Evolutionary conservation across 352 stramenopile species (phyloP), one percentile per base, ranked within the genome.

Genomic region (Blastocystis hominis): DNA sequence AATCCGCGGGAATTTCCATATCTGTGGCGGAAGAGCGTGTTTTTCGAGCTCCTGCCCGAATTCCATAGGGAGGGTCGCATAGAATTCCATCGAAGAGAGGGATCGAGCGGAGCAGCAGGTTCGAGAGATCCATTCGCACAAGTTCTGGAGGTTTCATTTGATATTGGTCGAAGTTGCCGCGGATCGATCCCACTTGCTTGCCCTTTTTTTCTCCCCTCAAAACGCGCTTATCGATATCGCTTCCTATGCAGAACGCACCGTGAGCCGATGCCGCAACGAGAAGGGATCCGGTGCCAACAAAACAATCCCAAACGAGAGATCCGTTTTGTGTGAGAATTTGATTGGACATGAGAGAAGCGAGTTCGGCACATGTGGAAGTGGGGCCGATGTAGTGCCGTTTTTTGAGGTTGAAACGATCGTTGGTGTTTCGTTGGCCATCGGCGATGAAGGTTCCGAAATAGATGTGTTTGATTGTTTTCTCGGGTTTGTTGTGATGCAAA

Each of bases 201-300:
- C n/a, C 72, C 86, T 30, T 90, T 78, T 92, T 92, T 88, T 94
- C 96, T 56, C 95, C 96, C 69, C 95, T 90, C 1, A 98, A 90
- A 59, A 98, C 93, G n/a, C 95, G 93, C 46, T 94, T 94, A 89
- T 98, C 96, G 90, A 98, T 98, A 89, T 98, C 96, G 13, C 94
- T 97, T 46, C 96, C 96, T 50, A 97, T 92, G 89, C 94, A 97
- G 87, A 64, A 42, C 7, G 92, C 95, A 42, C 96, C 95, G 47
- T 96, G 92, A 15, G 95, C 92, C 68, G 93, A 93, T 66, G 94
- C 97, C 7, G 95, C 93, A 44, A 98, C 93, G 34, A 98, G 91
- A 68, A 98, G 97, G n/a, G 92, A 97, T 0, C 95, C 96, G 7
- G 96, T 98, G 47, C 96, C 96, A 3, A 98, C 95, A 90, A 98